phyloP scores from a whole-genome alignment of 169 alveolate species.

The Perkinsus olseni region DNA sequence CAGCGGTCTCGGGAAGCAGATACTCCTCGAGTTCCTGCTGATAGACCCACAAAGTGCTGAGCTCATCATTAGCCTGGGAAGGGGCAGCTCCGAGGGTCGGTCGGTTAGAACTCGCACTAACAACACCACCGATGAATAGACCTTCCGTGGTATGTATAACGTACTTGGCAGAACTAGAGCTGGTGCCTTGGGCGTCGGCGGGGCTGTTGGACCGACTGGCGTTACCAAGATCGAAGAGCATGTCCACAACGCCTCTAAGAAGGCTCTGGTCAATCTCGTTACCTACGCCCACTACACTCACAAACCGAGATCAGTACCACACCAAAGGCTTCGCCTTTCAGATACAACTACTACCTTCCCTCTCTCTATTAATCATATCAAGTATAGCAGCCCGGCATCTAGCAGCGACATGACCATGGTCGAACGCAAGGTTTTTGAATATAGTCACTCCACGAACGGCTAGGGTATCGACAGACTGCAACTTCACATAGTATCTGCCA shows the following conservation, averaged over 20 bases:
- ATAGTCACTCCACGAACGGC: conserved; percentile 40
- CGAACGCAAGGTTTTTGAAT: conserved; percentile 35
- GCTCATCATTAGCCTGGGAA: neutral
- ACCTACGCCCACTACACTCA: neutral
- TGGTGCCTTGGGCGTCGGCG: neutral
- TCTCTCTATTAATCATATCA: neutral
- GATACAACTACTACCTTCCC: neutral
- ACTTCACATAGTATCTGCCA: conserved; percentile 27
- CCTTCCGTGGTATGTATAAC: neutral
- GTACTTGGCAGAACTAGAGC: neutral
- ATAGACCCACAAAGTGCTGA: conserved; percentile 6
- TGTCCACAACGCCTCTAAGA: neutral
- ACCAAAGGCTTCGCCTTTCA: neutral
- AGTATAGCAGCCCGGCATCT: neutral
- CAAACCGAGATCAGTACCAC: neutral
- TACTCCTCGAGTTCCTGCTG: conserved; percentile 35
- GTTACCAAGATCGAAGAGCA: conserved; percentile 31
- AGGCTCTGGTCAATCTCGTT: neutral
- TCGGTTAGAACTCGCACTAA: neutral
- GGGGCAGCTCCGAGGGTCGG: neutral
- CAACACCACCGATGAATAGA: neutral
- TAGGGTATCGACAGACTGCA: conserved; percentile 45
- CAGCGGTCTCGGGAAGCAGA: conserved; percentile 27
- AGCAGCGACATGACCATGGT: neutral
- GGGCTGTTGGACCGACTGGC: conserved; percentile 5